Percentiles rank a stretch among this genome's conserved stretches.
Evolutionary conservation across 176 grass and related monocot species (phyloP).

Genomic region (Dendrocalamus sinicus): DNA sequence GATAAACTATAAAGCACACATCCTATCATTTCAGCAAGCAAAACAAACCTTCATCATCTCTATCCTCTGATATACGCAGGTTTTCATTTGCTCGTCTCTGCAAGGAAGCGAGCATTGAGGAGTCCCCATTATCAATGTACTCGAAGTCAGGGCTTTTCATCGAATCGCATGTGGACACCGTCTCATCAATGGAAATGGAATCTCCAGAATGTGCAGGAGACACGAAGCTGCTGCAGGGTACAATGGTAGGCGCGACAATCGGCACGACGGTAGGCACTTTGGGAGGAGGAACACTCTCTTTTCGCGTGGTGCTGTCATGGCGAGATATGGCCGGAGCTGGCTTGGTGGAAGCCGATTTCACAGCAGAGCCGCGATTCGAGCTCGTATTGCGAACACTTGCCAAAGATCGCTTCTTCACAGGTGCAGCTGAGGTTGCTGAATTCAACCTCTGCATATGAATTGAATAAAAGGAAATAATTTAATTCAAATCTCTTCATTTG

Average conservation of each 20-base stretch:
- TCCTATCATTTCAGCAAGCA: slow-evolving; percentile 21
- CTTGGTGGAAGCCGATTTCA: slow-evolving; percentile 49
- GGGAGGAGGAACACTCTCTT: slow-evolving; percentile 35
- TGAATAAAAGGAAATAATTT: slow-evolving; percentile 11
- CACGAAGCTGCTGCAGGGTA: slow-evolving; percentile 52
- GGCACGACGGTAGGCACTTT: slow-evolving; percentile 17
- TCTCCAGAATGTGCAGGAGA: slow-evolving; percentile 67
- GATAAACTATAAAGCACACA: not conserved
- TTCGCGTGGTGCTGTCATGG: slow-evolving; percentile 17
- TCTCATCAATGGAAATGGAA: slow-evolving; percentile 74
- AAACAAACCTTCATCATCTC: slow-evolving; percentile 59
- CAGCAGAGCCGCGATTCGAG: slow-evolving; percentile 22
- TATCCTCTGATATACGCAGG: slow-evolving; percentile 73
- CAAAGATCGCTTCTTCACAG: slow-evolving; percentile 56
- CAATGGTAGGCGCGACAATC: slow-evolving; percentile 35
- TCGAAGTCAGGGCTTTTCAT: slow-evolving; percentile 96
- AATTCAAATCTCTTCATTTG: slow-evolving; percentile 11
- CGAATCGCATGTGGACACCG: slow-evolving; percentile 94
- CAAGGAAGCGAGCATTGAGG: slow-evolving; percentile 66
- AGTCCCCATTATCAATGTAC: slow-evolving; percentile 87
- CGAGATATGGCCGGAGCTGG: slow-evolving; percentile 34
- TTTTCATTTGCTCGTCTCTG: slow-evolving; percentile 78
- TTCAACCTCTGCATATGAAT: slow-evolving; percentile 57
- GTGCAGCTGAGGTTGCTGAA: slow-evolving; percentile 45
- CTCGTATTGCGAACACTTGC: slow-evolving; percentile 37